Percentiles rank a stretch among this genome's conserved stretches.
Evolutionary conservation across 345 rosid species (phyloP).

Genomic region (Populus euphratica): DNA sequence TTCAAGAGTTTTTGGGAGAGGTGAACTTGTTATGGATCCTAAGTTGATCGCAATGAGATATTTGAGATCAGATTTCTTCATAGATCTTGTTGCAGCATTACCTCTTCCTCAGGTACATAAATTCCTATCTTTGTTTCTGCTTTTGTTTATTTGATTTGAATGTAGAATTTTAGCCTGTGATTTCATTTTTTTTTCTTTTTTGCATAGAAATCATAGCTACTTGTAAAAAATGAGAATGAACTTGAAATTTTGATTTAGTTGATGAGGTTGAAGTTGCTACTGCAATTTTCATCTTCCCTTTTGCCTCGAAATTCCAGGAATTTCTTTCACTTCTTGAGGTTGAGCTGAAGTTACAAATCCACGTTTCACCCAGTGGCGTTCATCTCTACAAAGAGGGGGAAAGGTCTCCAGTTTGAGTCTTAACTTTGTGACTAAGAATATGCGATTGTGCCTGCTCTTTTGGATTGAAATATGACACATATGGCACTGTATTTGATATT

Average conservation of each 20-base stretch:
- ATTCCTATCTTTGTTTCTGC: not conserved
- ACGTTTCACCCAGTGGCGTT: not conserved
- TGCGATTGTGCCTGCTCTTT: no score
- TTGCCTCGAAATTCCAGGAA: not conserved
- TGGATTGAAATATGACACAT: not conserved
- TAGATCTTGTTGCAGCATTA: slow-evolving; percentile 64
- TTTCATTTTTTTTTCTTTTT: not conserved
- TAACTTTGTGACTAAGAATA: not conserved
- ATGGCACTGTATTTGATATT: not conserved
- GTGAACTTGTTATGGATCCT: slow-evolving; percentile 74
- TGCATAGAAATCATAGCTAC: not conserved
- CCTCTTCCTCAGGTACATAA: slow-evolving; percentile 76
- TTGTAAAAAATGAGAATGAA: not conserved
- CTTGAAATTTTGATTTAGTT: not conserved
- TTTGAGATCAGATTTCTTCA: slow-evolving; percentile 58
- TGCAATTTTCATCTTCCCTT: not conserved
- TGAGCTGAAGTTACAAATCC: not conserved
- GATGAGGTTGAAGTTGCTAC: not conserved
- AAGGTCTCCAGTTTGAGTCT: not conserved
- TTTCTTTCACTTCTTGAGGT: not conserved
- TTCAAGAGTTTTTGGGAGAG: slow-evolving; percentile 78
- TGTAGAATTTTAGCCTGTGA: not conserved
- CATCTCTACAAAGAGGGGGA: not conserved
- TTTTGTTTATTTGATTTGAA: not conserved
- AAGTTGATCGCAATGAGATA: slow-evolving; percentile 57